Base-by-base conservation (phyloP, 1,284 basidiomycete genomes). In the Mycosarcoma mackinlayi region DNA sequence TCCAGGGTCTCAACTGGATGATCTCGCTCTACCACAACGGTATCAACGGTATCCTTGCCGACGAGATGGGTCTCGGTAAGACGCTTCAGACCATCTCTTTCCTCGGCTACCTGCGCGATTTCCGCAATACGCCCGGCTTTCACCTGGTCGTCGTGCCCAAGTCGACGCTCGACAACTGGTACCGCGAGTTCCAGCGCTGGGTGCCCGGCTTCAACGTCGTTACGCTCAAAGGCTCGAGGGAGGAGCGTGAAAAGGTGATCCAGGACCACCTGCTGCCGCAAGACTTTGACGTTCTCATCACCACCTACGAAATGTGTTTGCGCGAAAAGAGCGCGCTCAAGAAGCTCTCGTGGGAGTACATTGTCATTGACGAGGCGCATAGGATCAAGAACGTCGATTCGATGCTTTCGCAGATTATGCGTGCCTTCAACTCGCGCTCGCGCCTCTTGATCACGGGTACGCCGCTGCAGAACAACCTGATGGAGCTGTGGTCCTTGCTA, bases 361-460 rank as follows among this genome's bases (percentile, higher is more conserved):
- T 98, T 83, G 88, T 93, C 75, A 98, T 99, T 80, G 95, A 99
- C 85, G 96, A 99, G 85, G 96, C 95, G 0, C 96, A 98, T 81
- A 91, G 95, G 34, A 98, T 99, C 88, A 98, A 98, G 86, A 98
- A 98, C 78, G 94, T 95, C 77, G 93, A 98, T 83, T 97, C 93
- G 27, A 91, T 98, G 77, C 88, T 99, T 11, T 91, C 91, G 16
- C 93, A 98, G 84, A 97, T 98, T 78, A 94, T 98, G 51, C 89
- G 95, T 64, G 87, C 91, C 3, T 98, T 98, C 84, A 89, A 89
- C 75, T 92, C 91, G 41, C 89, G 95, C 38, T 93, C 92, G 1
- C 87, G 96, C 31, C 85, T 98, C 56, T 86, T 99, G 52, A 98
- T 99, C 79, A 98, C 95, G 1, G 96, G 95, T 31, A 98, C 95